Percentiles rank a stretch among this genome's conserved stretches.
Evolutionary conservation across 192 early-diverging fungal genomes (phyloP).

Genomic region (Linnemannia elongata): DNA sequence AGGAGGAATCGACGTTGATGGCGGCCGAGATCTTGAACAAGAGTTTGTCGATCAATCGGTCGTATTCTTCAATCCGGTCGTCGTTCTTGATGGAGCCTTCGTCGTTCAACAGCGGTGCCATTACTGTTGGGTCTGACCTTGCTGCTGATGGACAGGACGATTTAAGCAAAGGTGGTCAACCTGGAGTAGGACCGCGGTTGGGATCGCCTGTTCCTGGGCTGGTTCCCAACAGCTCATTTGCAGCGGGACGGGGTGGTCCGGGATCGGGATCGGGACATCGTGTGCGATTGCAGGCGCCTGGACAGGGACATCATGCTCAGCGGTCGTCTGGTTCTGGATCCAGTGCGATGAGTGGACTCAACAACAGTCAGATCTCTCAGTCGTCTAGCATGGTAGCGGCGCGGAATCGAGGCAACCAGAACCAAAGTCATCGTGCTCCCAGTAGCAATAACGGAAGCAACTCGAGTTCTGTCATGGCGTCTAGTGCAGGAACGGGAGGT

Average conservation of each 20-base stretch:
- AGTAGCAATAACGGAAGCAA: slow-evolving; percentile 45
- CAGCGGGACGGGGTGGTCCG: not conserved
- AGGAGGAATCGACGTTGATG: slow-evolving; percentile 52
- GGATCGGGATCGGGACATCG: slow-evolving; percentile 8
- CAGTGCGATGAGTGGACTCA: slow-evolving; percentile 2
- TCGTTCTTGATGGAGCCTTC: slow-evolving; percentile 54
- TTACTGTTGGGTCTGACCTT: not conserved
- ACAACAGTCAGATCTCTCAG: not conserved
- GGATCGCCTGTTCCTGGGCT: slow-evolving; percentile 26
- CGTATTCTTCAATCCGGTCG: slow-evolving; percentile 53
- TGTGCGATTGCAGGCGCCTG: slow-evolving; percentile 32
- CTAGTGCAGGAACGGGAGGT: not conserved
- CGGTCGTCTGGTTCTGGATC: slow-evolving; percentile 52
- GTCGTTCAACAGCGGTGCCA: slow-evolving; percentile 4
- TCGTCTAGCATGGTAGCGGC: not conserved
- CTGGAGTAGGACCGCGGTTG: slow-evolving; percentile 7
- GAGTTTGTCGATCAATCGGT: slow-evolving; percentile 49
- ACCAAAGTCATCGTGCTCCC: slow-evolving; percentile 21
- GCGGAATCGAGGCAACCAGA: slow-evolving; percentile 4
- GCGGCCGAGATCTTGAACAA: slow-evolving; percentile 50
- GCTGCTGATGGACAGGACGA: not conserved
- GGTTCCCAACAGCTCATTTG: not conserved
- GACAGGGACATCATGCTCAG: slow-evolving; percentile 38
- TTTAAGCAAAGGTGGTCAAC: not conserved
- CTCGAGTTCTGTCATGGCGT: slow-evolving; percentile 27